Percentiles rank a stretch among this genome's conserved stretches.
phyloP scores from a whole-genome alignment of 176 grass and related monocot species.

The Eleusine indica region DNA sequence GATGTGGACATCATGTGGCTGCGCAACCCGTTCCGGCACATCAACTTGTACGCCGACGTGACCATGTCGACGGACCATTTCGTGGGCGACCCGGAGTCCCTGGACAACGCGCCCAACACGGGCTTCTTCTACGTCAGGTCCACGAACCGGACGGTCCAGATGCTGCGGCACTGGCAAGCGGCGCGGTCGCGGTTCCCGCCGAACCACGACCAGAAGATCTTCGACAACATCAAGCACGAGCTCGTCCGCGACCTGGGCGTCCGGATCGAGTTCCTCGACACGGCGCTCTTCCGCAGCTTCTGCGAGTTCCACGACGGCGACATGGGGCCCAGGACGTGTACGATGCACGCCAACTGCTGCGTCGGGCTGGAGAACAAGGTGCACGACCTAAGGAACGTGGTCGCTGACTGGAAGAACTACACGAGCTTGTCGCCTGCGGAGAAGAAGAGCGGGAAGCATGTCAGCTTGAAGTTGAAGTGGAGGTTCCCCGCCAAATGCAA shows the following conservation, averaged over 20 bases:
- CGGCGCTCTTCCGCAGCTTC: constrained; percentile 43
- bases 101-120: constrained; percentile 46
- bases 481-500: background rate
- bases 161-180: constrained; percentile 45
- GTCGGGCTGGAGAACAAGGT: constrained; percentile 49
- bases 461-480: constrained; percentile 28
- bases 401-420: constrained; percentile 58
- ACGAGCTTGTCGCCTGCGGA: background rate
- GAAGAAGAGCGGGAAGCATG: background rate
- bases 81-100: constrained; percentile 23
- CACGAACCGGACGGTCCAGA: constrained; percentile 34
- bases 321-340: constrained; percentile 40
- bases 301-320: constrained; percentile 38
- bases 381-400: constrained; percentile 41
- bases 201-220: constrained; percentile 49
- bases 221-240: constrained; percentile 49
- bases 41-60: constrained; percentile 45
- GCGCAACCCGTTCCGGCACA: constrained; percentile 57
- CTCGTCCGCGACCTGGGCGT: constrained; percentile 8
- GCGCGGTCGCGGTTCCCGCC: constrained; percentile 37
- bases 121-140: constrained; percentile 62
- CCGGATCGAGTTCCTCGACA: constrained; percentile 51
- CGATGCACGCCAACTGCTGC: constrained; percentile 70
- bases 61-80: constrained; percentile 50
- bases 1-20: constrained; percentile 64